Base-by-base conservation (phyloP, 2,329 filamentous ascomycete species). In the Fusarium paranaense region DNA sequence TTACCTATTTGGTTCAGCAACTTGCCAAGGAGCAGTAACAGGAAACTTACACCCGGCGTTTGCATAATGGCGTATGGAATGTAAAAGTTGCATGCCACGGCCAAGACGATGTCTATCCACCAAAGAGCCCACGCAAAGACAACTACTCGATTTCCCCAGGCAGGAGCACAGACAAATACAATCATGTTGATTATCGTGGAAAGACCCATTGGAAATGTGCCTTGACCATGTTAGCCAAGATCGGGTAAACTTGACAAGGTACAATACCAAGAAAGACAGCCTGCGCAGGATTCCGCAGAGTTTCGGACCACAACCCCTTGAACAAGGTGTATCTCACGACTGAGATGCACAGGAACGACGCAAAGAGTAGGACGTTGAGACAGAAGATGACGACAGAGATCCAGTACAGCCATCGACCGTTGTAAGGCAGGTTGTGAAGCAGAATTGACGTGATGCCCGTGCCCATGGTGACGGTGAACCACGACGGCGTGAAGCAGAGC, bases 401-500 rank as follows among this genome's bases (percentile, higher is more conserved):
- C 79, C 87, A 90, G 72, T 89, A 85, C 1, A 92, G 81, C 83
- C 86, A 89, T 13, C 73, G 70, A 2, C 85, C 84, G 65, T 89
- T 85, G 79, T 90, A 92, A 0, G 90, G 90, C 5, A 92, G 85
- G 10, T 86, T 86, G 68, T 88, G 83, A 6, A 93, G 84, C 6
- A 92, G 82, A 27, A 91, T 85, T 0, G 88, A 88, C 0, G 90
- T 87, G 45, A 92, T 88, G 14, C 91, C 91, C 0, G 90, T 93
- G 33, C 91, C 90, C 90, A 93, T 90, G n/a, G 82, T 88, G 25
- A 86, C 83, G 0, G 84, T 81, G 77, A 89, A 79, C 77, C 74
- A 78, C 16, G 73, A 57, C 11, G 72, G 66, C 5, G 59, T 64
- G 16, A 76, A 66, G 32, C 69, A 52, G 54, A 69, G 52, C 6